These are phyloP conservation scores for Aspergillus unguis DNA, from an alignment of 2,329 filamentous ascomycete genomes.

Conservation along the genomic window DNA sequence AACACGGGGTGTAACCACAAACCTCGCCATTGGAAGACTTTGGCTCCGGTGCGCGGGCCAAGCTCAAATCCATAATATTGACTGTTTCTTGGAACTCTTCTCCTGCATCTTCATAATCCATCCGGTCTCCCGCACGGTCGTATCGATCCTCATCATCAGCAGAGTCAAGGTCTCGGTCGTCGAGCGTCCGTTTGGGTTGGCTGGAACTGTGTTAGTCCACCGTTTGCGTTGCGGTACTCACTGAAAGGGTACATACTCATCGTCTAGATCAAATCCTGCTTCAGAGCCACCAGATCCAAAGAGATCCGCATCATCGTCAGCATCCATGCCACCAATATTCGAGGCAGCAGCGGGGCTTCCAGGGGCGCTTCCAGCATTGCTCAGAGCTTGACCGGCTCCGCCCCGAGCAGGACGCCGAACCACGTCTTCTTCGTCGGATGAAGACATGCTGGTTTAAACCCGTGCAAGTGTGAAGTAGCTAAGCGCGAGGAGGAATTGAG, in stretches of 20 bases:
- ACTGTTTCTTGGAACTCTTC: slow-evolving; percentile 47
- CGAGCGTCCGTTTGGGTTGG: slow-evolving; percentile 46
- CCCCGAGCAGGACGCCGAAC: slow-evolving; percentile 35
- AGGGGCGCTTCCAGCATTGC: slow-evolving; percentile 22
- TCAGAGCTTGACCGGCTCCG: slow-evolving; percentile 22
- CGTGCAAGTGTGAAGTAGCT: background rate
- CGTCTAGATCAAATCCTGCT: slow-evolving; percentile 31
- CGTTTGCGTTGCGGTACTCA: background rate
- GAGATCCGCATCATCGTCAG: slow-evolving; percentile 39
- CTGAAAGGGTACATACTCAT: slow-evolving; percentile 27
- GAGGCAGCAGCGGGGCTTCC: slow-evolving; percentile 25
- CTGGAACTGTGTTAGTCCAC: slow-evolving; percentile 23
- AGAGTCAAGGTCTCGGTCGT: slow-evolving; percentile 62
- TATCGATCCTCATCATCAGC: slow-evolving; percentile 58
- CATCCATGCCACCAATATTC: slow-evolving; percentile 35
- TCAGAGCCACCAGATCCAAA: slow-evolving; percentile 48
- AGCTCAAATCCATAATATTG: slow-evolving; percentile 53
- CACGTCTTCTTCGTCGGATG: slow-evolving; percentile 38
- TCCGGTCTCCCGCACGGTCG: slow-evolving; percentile 49
- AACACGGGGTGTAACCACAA: slow-evolving; percentile 11
- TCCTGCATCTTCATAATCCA: slow-evolving; percentile 43
- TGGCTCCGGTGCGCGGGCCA: slow-evolving; percentile 57
- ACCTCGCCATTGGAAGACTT: slow-evolving; percentile 46
- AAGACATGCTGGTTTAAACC: slow-evolving; percentile 28
- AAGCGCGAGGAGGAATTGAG: background rate